These are phyloP conservation scores for Amniculicola lignicola DNA, from an alignment of 495 filamentous ascomycete species.

Conservation along the genomic window DNA sequence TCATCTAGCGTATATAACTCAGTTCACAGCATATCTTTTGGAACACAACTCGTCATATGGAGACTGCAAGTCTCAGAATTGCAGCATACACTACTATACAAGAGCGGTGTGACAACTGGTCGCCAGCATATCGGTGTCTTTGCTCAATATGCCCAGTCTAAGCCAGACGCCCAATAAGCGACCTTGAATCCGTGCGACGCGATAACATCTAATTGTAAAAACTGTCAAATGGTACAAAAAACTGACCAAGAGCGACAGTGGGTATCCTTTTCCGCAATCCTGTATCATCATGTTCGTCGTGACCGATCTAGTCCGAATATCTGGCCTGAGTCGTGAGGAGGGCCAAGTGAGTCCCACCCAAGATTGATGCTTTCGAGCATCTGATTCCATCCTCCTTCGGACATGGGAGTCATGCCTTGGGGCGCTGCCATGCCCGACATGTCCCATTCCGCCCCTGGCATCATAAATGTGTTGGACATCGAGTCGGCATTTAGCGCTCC, in stretches of 20 bases:
- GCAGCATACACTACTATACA: too few species aligned
- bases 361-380: constrained; percentile 32
- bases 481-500: not conserved
- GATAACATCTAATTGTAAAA: not conserved
- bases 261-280: constrained; percentile 17
- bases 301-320: not conserved
- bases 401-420: constrained; percentile 31
- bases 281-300: not conserved
- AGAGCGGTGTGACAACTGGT: constrained; percentile 18
- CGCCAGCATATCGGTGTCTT: too few species aligned
- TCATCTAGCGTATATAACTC: too few species aligned
- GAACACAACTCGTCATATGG: too few species aligned
- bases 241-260: constrained; percentile 13
- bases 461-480: constrained; percentile 21
- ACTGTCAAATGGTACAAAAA: not conserved
- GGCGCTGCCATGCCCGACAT: constrained; percentile 7
- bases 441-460: constrained; percentile 29
- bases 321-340: constrained; percentile 6
- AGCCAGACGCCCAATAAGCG: not conserved
- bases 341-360: constrained; percentile 25
- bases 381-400: constrained; percentile 27
- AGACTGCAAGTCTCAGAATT: too few species aligned
- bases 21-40: too few species aligned
- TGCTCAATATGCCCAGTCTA: constrained; percentile 2
- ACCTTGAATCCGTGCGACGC: not conserved